Conservation (phyloP, 331 rosid genomes). For the Erythrophleum ivorense region DNA sequence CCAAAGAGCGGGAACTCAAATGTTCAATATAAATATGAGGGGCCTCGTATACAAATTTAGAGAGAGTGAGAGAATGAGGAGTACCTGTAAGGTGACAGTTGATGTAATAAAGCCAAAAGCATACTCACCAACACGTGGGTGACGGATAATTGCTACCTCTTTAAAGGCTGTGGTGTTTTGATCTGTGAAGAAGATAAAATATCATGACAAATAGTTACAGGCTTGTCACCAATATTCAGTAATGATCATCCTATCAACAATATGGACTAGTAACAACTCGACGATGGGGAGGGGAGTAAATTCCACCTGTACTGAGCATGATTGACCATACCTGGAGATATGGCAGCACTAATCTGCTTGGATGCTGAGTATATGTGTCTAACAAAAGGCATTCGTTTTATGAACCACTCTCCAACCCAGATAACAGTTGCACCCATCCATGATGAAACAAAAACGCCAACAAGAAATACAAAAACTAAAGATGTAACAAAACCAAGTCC, state of each 20-base stretch:
- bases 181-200: constrained; percentile 57
- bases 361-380: constrained; percentile 91
- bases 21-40: neutral
- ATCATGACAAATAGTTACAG: constrained; percentile 16
- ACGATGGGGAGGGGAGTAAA: neutral
- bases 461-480: constrained; percentile 77
- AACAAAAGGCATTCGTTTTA: constrained; percentile 92
- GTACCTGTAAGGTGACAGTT: constrained; percentile 86
- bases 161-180: constrained; percentile 93
- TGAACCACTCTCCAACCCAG: constrained; percentile 91
- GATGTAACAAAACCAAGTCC: constrained; percentile 93
- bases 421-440: constrained; percentile 93
- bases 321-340: constrained; percentile 75
- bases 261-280: constrained; percentile 7
- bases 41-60: neutral
- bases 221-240: constrained; percentile 28
- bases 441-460: constrained; percentile 87
- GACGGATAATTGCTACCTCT: constrained; percentile 93
- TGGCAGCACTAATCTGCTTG: constrained; percentile 92
- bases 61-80: neutral
- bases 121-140: constrained; percentile 94
- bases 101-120: constrained; percentile 97
- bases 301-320: constrained; percentile 18
- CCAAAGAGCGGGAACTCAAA: constrained; percentile 10
- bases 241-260: constrained; percentile 17